phyloP scores from a whole-genome alignment of 2,329 filamentous ascomycete genomes.

The Aaosphaeria pasadenensis region DNA sequence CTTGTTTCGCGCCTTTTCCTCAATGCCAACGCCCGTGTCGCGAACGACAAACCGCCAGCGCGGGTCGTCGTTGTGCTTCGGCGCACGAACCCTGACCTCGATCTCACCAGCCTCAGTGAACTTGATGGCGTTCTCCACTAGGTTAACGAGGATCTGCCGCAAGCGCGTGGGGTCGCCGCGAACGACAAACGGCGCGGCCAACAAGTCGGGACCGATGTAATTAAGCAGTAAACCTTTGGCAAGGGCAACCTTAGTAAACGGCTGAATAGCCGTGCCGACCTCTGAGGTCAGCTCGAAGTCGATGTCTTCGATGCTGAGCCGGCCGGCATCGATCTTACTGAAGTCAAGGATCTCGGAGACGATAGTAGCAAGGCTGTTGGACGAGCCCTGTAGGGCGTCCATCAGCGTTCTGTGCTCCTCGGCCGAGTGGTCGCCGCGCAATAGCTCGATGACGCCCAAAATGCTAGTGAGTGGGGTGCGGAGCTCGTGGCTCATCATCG shows the following conservation, averaged over 20 bases:
- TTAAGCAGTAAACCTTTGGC: constrained; percentile 57
- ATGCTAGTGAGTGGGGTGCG: constrained; percentile 8
- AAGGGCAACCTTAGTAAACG: constrained; percentile 54
- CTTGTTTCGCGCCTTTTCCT: constrained; percentile 17
- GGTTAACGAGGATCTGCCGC: constrained; percentile 28
- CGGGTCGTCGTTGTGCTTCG: constrained; percentile 21
- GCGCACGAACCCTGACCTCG: constrained; percentile 28
- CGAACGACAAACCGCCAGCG: constrained; percentile 23
- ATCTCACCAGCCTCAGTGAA: constrained; percentile 35
- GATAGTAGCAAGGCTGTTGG: constrained; percentile 47
- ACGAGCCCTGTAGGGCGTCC: constrained; percentile 57
- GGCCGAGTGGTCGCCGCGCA: constrained; percentile 3
- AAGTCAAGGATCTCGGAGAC: constrained; percentile 48
- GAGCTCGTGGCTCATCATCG: constrained; percentile 10
- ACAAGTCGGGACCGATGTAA: constrained; percentile 50
- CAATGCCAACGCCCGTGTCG: constrained; percentile 33
- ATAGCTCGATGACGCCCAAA: constrained; percentile 8
- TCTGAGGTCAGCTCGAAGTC: constrained; percentile 20
- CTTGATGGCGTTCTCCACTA: constrained; percentile 41
- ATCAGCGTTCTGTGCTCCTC: constrained; percentile 6
- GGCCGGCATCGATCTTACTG: constrained; percentile 45
- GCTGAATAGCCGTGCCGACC: constrained; percentile 34
- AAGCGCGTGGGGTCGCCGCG: constrained; percentile 39
- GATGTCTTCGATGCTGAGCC: constrained; percentile 55
- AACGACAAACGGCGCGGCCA: constrained; percentile 50